Conservation (phyloP, 1,139 yeast species). For the Magnusiomyces tetraspermus region DNA sequence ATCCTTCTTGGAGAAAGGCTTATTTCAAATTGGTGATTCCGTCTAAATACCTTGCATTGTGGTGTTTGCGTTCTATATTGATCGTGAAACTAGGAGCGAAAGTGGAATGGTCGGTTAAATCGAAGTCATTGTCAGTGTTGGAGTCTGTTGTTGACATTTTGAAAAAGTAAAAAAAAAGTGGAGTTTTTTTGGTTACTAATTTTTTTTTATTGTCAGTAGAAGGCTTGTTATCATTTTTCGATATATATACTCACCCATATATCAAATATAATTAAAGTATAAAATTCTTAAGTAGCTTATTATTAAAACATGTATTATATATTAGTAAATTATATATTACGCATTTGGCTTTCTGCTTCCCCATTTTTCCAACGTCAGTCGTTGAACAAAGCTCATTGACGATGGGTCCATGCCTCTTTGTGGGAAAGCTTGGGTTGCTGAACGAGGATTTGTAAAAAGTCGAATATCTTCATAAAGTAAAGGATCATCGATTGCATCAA, state of each 20-base stretch:
- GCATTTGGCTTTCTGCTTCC: not conserved
- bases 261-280: too few relatives aligned
- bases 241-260: too few relatives aligned
- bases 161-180: too few relatives aligned
- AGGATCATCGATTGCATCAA: not conserved
- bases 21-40: constrained; percentile 62
- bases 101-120: not conserved
- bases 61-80: constrained; percentile 45
- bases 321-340: too few relatives aligned
- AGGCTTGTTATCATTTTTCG: too few relatives aligned
- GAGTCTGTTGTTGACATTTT: not conserved
- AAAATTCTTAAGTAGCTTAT: too few relatives aligned
- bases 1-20: constrained; percentile 57
- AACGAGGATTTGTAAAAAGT: constrained; percentile 11
- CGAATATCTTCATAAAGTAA: constrained; percentile 10
- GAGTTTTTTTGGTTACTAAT: too few relatives aligned
- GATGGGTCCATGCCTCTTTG: constrained; percentile 11
- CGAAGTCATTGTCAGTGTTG: not conserved
- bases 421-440: constrained; percentile 8
- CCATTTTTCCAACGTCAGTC: constrained; percentile 14
- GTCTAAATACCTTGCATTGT: constrained; percentile 71
- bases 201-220: too few relatives aligned
- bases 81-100: not conserved
- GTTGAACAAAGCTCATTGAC: constrained; percentile 16
- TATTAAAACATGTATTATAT: too few relatives aligned